Conservation (phyloP, 257 asterid genomes). For the Apocynum venetum region DNA sequence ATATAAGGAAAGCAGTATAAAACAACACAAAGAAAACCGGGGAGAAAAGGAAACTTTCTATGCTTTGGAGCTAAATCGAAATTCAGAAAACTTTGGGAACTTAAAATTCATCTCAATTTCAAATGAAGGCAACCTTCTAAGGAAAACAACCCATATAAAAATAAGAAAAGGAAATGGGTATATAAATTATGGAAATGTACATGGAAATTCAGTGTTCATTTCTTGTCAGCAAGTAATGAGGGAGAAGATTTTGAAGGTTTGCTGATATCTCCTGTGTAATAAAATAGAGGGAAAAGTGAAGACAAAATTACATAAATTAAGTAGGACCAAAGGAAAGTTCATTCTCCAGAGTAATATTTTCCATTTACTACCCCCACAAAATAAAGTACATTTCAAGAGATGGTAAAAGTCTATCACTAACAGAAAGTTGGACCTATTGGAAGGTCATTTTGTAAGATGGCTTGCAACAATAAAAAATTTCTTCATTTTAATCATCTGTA, state of each 20-base stretch:
- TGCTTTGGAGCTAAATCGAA: not conserved
- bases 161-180: not conserved
- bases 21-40: not conserved
- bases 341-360: not conserved
- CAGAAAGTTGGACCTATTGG: not conserved
- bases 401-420: not conserved
- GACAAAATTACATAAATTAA: not conserved
- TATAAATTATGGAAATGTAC: too few relatives aligned
- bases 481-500: not conserved
- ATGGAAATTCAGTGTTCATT: too few relatives aligned
- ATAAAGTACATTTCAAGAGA: not conserved
- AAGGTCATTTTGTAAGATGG: too few relatives aligned
- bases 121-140: not conserved
- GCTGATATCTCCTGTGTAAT: conserved; percentile 1
- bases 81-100: not conserved
- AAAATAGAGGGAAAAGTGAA: not conserved
- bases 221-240: conserved; percentile 2
- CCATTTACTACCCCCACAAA: not conserved
- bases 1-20: not conserved
- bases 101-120: not conserved
- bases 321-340: not conserved
- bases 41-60: not conserved
- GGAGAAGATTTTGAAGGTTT: not conserved
- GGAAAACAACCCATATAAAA: not conserved
- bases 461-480: too few relatives aligned